Evolutionary conservation across 2,329 filamentous ascomycete species (phyloP), one percentile per base, ranked within the genome.

Genomic region (Cryphonectria parasitica): DNA sequence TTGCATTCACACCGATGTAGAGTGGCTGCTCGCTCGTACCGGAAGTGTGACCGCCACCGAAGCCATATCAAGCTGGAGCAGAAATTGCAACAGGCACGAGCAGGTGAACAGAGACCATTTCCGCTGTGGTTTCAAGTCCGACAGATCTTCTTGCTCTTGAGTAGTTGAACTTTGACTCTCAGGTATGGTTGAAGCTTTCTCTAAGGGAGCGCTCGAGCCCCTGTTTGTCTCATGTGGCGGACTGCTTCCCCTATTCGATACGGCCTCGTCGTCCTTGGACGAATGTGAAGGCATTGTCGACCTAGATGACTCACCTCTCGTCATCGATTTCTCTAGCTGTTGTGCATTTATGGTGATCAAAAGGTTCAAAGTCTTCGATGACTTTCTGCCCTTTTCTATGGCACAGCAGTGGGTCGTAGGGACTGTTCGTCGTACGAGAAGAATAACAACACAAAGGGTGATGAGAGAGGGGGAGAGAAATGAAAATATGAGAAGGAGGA

Each of bases 21-120:
- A 22, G n/a, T 5, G 19, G 11, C 19, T 11, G n/a, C 13, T 36
- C n/a, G 34, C n/a, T 49, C 39, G 22, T 45, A 76, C 75, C 36
- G 73, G 73, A 25, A 75, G 68, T 19, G 73, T 72, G 28, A 75
- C 73, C 2, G 73, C 75, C 13, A 75, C 66, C n/a, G 73, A 74
- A 19, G 74, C 74, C 66, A 72, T 74, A 63, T 76, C 75, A 41
- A 76, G 63, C 43, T 73, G 69, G 36, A 76, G 72, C 66, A 76
- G 67, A 54, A 76, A 74, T 25, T 75, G 74, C 17, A 75, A 68
- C 36, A 74, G 58, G n/a, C 75, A 70, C 36, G 74, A 73, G 66
- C 75, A 75, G 64, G 62, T 41, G n/a, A 74, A 75, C 34, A 76
- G 70, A 22, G 45, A 49, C 68, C 65, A 66, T 31, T 73, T 74